Percentiles rank a stretch among this genome's conserved stretches.
These are phyloP conservation scores for Fusarium lyarnte DNA, from an alignment of 2,329 filamentous ascomycete genomes.

Conservation along the genomic window DNA sequence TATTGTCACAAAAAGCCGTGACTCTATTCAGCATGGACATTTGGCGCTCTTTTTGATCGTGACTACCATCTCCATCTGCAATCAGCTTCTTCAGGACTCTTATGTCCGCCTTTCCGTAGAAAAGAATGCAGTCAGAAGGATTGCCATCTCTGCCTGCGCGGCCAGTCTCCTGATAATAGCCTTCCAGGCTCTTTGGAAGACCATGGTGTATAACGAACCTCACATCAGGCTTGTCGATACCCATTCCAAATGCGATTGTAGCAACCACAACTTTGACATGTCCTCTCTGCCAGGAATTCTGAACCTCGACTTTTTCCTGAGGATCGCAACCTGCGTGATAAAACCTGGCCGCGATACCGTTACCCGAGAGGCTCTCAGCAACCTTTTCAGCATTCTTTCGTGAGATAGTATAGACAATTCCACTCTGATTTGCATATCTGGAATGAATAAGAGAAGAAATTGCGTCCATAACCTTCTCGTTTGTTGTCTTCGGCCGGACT, in stretches of 20 bases:
- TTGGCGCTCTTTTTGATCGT: constrained; percentile 85
- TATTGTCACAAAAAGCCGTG: constrained; percentile 89
- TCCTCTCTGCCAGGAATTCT: constrained; percentile 84
- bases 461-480: constrained; percentile 52
- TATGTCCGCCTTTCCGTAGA: constrained; percentile 84
- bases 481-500: constrained; percentile 76
- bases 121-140: constrained; percentile 88
- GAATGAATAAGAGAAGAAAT: constrained; percentile 75
- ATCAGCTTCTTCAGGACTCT: constrained; percentile 82
- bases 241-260: constrained; percentile 99
- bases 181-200: constrained; percentile 93
- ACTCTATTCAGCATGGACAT: constrained; percentile 86
- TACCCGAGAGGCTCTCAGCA: constrained; percentile 72
- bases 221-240: constrained; percentile 98
- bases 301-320: constrained; percentile 74
- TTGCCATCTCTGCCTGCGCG: constrained; percentile 92
- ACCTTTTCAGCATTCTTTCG: constrained; percentile 84
- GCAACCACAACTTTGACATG: constrained; percentile 90
- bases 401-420: constrained; percentile 94
- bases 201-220: constrained; percentile 95
- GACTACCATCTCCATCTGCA: constrained; percentile 77
- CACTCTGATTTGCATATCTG: constrained; percentile 76
- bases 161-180: constrained; percentile 98
- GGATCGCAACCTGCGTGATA: constrained; percentile 86
- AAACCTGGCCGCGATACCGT: constrained; percentile 78